These are phyloP conservation scores for Sclerotinia borealis DNA, from an alignment of 2,329 filamentous ascomycete species.

Conservation along the genomic window DNA sequence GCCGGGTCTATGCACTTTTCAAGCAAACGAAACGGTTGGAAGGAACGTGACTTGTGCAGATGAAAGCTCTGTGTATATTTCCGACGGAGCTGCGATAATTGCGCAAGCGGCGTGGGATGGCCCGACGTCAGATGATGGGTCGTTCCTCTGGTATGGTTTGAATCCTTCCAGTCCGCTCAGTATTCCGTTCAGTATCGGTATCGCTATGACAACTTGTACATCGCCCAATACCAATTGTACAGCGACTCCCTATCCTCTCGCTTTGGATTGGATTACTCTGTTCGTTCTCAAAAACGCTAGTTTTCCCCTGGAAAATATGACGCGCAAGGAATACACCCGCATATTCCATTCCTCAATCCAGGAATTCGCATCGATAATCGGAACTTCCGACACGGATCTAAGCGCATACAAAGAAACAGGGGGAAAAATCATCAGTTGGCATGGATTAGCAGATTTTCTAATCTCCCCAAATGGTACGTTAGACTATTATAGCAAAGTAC, in stretches of 20 bases:
- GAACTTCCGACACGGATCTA: conserved; percentile 17
- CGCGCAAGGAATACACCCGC: background rate
- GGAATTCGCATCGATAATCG: conserved; percentile 15
- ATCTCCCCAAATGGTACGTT: conserved; percentile 13
- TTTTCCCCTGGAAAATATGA: conserved; percentile 15
- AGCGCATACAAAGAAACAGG: conserved; percentile 12
- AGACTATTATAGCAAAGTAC: conserved; percentile 27
- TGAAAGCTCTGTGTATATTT: background rate
- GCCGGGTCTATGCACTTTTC: conserved; percentile 32
- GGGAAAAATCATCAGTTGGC: conserved; percentile 19
- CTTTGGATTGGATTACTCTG: conserved; percentile 32
- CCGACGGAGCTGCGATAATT: background rate
- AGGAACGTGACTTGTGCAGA: background rate
- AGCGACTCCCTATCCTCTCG: conserved; percentile 29
- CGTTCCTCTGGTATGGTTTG: background rate
- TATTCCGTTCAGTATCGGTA: too few relatives aligned
- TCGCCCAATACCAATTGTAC: background rate
- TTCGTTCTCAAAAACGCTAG: conserved; percentile 33
- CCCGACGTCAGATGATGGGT: background rate
- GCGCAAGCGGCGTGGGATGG: conserved; percentile 3
- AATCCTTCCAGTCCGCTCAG: background rate
- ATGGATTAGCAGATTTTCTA: conserved; percentile 17
- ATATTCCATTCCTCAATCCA: conserved; percentile 5
- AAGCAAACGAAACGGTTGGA: background rate
- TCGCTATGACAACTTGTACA: background rate